Evolutionary conservation across 768 basidiomycete genomes (phyloP).

Genomic region (Austroboletus eburneus): DNA sequence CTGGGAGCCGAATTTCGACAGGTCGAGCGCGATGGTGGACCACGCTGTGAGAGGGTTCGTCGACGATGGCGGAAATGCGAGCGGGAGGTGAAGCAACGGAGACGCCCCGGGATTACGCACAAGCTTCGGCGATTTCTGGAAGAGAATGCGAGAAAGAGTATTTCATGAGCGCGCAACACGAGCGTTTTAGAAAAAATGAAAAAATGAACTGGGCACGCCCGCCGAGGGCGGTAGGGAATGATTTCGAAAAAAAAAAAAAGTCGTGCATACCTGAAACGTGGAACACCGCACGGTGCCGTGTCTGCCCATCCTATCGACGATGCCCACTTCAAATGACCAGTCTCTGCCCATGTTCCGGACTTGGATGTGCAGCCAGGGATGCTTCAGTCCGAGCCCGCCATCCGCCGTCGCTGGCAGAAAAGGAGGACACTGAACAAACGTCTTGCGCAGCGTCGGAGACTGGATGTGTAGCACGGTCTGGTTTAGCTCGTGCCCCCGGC

Average conservation of each 20-base stretch:
- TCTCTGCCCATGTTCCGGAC: slow-evolving; percentile 62
- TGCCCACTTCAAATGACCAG: slow-evolving; percentile 74
- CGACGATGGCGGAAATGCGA: slow-evolving; percentile 56
- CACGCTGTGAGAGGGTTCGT: slow-evolving; percentile 62
- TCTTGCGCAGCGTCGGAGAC: slow-evolving; percentile 64
- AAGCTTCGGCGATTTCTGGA: slow-evolving; percentile 54
- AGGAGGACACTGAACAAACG: slow-evolving; percentile 64
- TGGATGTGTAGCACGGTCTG: slow-evolving; percentile 79
- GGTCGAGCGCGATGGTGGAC: slow-evolving; percentile 59
- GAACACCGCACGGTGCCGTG: slow-evolving; percentile 63
- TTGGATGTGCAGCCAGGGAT: slow-evolving; percentile 74
- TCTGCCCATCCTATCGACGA: slow-evolving; percentile 59
- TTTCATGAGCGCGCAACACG: neutral
- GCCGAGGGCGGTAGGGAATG: neutral
- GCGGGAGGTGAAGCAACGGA: slow-evolving; percentile 68
- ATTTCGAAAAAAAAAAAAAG: neutral
- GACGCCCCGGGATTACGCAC: slow-evolving; percentile 35
- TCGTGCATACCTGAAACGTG: slow-evolving; percentile 67
- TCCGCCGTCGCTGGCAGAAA: no score
- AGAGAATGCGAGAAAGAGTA: neutral
- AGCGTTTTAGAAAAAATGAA: no score
- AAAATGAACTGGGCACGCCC: no score
- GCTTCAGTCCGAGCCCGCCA: slow-evolving; percentile 53
- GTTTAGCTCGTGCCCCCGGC: slow-evolving; percentile 37
- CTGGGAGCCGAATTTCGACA: slow-evolving; percentile 55